These are phyloP conservation scores for Orbilia oligospora DNA, from an alignment of 2,329 filamentous ascomycete species.

Conservation along the genomic window DNA sequence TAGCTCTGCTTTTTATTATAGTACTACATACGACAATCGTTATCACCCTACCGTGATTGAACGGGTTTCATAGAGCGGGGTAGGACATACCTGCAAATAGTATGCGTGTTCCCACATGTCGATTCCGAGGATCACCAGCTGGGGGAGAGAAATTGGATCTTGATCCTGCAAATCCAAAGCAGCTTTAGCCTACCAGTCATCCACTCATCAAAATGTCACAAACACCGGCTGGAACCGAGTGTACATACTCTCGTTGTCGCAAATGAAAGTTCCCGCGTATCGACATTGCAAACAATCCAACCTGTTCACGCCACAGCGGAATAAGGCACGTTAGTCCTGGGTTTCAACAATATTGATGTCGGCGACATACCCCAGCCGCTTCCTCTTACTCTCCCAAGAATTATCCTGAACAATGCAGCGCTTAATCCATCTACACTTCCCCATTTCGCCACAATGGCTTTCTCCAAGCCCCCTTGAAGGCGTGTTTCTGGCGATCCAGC, in stretches of 20 bases:
- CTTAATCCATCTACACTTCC: slow-evolving; percentile 77
- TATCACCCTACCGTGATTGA: neutral
- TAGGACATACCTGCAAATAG: slow-evolving; percentile 73
- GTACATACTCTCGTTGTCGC: slow-evolving; percentile 76
- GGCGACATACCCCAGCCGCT: slow-evolving; percentile 78
- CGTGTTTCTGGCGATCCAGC: slow-evolving; percentile 18
- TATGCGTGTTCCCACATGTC: slow-evolving; percentile 96
- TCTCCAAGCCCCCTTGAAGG: slow-evolving; percentile 68
- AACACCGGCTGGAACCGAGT: neutral
- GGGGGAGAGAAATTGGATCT: slow-evolving; percentile 78
- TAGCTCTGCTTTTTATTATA: slow-evolving; percentile 82
- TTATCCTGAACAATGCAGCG: slow-evolving; percentile 74
- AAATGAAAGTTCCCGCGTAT: slow-evolving; percentile 76
- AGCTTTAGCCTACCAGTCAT: neutral
- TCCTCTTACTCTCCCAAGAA: slow-evolving; percentile 80
- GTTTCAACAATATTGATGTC: neutral
- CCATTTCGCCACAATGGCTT: slow-evolving; percentile 77
- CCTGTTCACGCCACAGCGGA: slow-evolving; percentile 65
- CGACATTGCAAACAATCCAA: slow-evolving; percentile 79
- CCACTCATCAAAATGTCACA: neutral
- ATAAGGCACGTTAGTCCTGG: neutral
- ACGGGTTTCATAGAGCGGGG: neutral
- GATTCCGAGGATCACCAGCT: slow-evolving; percentile 80
- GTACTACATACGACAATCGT: slow-evolving; percentile 71
- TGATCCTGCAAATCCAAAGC: slow-evolving; percentile 73